Evolutionary conservation across 2,329 filamentous ascomycete genomes (phyloP).

Genomic region (Macroventuria anomochaeta): DNA sequence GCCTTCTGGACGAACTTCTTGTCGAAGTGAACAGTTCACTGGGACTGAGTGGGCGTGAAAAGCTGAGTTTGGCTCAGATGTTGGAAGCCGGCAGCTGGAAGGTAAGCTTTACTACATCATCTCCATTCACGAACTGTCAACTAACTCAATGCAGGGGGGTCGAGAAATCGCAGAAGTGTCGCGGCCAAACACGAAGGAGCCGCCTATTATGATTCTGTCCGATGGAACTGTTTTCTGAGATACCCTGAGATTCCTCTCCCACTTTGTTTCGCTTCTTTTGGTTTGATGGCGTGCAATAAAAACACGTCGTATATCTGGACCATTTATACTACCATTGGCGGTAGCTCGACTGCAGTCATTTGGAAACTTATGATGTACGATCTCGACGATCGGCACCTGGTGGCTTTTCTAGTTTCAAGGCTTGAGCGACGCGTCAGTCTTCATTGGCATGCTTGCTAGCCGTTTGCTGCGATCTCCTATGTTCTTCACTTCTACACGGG

Average conservation of each 20-base stretch:
- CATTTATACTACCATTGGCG: constrained; percentile 11
- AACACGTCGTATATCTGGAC: constrained; percentile 23
- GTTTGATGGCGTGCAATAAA: constrained; percentile 20
- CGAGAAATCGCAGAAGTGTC: constrained; percentile 95
- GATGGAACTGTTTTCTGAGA: constrained; percentile 93
- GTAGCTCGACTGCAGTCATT: constrained; percentile 26
- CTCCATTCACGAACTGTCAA: not conserved
- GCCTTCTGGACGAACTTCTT: constrained; percentile 74
- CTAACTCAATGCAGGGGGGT: constrained; percentile 67
- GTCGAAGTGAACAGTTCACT: constrained; percentile 72
- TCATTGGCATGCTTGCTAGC: constrained; percentile 10
- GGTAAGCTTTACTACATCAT: constrained; percentile 60
- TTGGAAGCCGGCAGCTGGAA: constrained; percentile 98
- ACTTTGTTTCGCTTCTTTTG: constrained; percentile 33
- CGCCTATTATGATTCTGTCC: constrained; percentile 93
- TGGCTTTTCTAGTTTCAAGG: constrained; percentile 29
- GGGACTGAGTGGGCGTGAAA: constrained; percentile 71
- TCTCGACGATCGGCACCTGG: constrained; percentile 36
- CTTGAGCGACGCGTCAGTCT: constrained; percentile 13
- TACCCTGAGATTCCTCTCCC: constrained; percentile 47
- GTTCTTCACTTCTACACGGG: constrained; percentile 16
- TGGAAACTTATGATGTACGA: constrained; percentile 34
- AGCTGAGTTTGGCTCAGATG: constrained; percentile 82
- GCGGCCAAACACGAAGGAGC: constrained; percentile 93
- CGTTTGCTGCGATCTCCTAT: constrained; percentile 11